A percentile compares a stretch with the other conserved stretches of the same genome.
Conservation (phyloP, 345 rosid genomes). For the Moricandia moricandioides region DNA sequence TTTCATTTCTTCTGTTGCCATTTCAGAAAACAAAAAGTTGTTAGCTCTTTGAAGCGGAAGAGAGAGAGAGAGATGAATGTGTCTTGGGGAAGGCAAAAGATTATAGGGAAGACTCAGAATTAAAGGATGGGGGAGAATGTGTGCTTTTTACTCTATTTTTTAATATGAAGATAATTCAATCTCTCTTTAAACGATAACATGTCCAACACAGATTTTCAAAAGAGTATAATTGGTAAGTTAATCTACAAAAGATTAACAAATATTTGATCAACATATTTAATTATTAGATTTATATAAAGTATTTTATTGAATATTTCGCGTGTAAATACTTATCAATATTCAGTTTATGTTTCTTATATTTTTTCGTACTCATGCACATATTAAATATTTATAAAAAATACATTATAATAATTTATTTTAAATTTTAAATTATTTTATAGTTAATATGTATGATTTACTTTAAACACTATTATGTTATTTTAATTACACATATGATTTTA, state of each 20-base stretch:
- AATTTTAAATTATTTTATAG: too few relatives aligned
- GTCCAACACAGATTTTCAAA: background rate
- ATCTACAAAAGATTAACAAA: too few relatives aligned
- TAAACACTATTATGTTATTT: too few relatives aligned
- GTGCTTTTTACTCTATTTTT: conserved; percentile 2
- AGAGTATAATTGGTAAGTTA: background rate
- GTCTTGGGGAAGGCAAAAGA: conserved; percentile 27
- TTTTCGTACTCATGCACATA: too few relatives aligned
- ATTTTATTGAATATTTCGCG: background rate
- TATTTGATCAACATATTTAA: too few relatives aligned
- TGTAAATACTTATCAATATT: background rate
- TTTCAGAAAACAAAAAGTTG: conserved; percentile 23
- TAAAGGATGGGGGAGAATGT: conserved; percentile 12
- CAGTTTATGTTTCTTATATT: background rate
- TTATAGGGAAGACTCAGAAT: conserved; percentile 29
- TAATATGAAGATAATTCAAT: background rate
- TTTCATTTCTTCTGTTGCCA: conserved; percentile 48
- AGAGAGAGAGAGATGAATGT: conserved; percentile 5
- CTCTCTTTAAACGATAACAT: background rate
- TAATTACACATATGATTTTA: too few relatives aligned
- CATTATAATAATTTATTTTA: too few relatives aligned
- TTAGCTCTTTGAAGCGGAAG: conserved; percentile 21
- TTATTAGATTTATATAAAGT: too few relatives aligned
- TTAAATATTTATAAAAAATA: too few relatives aligned
- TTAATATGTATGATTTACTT: too few relatives aligned